Conservation (phyloP, 2,329 filamentous ascomycete species). For the Setomelanomma holmii region DNA sequence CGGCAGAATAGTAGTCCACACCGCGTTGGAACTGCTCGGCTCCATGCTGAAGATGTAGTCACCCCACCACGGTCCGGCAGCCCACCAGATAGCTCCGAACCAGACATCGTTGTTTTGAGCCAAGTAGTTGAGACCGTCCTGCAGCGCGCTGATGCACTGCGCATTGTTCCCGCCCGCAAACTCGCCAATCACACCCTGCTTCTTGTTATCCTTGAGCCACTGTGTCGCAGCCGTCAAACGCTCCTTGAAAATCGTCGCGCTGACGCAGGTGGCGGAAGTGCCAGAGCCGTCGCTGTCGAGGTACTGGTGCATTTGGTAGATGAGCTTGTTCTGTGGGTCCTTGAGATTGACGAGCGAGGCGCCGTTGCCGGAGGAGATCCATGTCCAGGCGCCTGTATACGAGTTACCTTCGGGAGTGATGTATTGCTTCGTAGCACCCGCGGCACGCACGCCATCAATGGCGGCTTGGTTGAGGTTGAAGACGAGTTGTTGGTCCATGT, state of each 20-base stretch:
- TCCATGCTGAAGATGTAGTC: slow-evolving; percentile 60
- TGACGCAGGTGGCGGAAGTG: slow-evolving; percentile 59
- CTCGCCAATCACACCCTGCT: slow-evolving; percentile 62
- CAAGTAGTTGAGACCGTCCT: slow-evolving; percentile 59
- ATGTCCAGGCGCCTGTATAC: slow-evolving; percentile 57
- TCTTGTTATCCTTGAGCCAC: slow-evolving; percentile 62
- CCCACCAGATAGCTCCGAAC: slow-evolving; percentile 63
- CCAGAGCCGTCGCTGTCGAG: slow-evolving; percentile 64
- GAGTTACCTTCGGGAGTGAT: slow-evolving; percentile 67
- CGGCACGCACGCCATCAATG: slow-evolving; percentile 55
- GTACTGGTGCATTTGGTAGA: slow-evolving; percentile 70
- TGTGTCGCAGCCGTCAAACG: slow-evolving; percentile 59
- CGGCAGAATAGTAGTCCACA: slow-evolving; percentile 47
- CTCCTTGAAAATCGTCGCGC: slow-evolving; percentile 61
- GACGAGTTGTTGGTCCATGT: slow-evolving; percentile 54
- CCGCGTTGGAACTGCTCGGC: slow-evolving; percentile 52
- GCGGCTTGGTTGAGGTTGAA: slow-evolving; percentile 57
- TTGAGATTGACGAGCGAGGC: slow-evolving; percentile 56
- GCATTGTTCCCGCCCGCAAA: slow-evolving; percentile 61
- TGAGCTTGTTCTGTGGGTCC: slow-evolving; percentile 61
- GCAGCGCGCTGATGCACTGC: slow-evolving; percentile 58
- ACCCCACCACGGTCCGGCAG: slow-evolving; percentile 61
- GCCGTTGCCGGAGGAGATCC: slow-evolving; percentile 57
- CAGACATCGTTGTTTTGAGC: slow-evolving; percentile 60
- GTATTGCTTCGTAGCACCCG: slow-evolving; percentile 58